These are phyloP conservation scores for Tolypocladium tundrense DNA, from an alignment of 2,329 filamentous ascomycete genomes.

Conservation along the genomic window DNA sequence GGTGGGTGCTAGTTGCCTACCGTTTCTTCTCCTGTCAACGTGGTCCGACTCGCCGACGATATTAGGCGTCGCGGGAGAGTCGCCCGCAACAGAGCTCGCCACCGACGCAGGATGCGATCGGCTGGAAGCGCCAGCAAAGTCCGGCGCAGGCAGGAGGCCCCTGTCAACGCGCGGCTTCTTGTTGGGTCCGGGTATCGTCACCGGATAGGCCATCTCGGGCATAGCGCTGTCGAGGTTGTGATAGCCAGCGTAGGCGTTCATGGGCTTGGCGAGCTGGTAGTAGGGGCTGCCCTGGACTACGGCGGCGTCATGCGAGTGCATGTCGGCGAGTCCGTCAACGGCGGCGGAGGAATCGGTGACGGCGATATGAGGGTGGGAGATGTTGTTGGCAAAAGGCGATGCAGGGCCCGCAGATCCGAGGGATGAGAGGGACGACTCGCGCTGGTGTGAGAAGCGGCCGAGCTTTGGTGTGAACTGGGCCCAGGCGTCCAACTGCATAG, in stretches of 20 bases:
- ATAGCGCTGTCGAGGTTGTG: constrained; percentile 26
- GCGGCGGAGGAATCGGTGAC: constrained; percentile 32
- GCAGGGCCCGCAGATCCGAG: constrained; percentile 49
- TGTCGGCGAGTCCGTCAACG: constrained; percentile 34
- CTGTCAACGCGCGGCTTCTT: constrained; percentile 29
- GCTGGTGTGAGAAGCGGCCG: constrained; percentile 38
- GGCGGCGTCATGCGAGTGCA: constrained; percentile 19
- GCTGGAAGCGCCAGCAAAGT: constrained; percentile 28
- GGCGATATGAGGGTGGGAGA: constrained; percentile 48
- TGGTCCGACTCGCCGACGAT: constrained; percentile 36
- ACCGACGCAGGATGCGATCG: constrained; percentile 44
- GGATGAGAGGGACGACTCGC: constrained; percentile 52
- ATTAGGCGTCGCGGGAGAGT: constrained; percentile 49
- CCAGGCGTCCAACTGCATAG: constrained; percentile 35
- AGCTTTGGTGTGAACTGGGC: constrained; percentile 27
- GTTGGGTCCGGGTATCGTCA: constrained; percentile 23
- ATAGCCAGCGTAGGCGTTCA: constrained; percentile 33
- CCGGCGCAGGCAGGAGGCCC: constrained; percentile 33
- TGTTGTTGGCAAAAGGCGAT: constrained; percentile 46
- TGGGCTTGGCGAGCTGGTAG: constrained; percentile 36
- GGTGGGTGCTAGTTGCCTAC: constrained; percentile 28
- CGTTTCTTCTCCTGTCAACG: constrained; percentile 40
- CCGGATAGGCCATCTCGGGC: constrained; percentile 29
- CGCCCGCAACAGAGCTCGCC: constrained; percentile 46
- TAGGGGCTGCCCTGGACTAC: constrained; percentile 23